These are phyloP conservation scores for Anaeromyces robustus DNA, from an alignment of 192 early-diverging fungal genomes.

Conservation along the genomic window DNA sequence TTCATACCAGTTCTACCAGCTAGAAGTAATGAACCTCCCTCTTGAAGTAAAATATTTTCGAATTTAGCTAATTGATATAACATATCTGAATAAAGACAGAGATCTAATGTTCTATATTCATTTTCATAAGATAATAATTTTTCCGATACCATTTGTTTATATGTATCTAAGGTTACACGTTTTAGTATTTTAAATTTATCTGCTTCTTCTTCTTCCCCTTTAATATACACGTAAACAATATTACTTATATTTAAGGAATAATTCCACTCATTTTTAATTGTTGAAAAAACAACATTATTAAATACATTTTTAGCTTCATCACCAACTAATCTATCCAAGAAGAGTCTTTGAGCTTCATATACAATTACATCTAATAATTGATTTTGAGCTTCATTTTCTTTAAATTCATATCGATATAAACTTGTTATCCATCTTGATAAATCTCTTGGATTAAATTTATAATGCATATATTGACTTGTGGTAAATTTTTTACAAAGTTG, in stretches of 20 bases:
- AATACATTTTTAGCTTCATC: conserved; percentile 20
- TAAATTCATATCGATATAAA: conserved; percentile 17
- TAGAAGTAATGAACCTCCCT: conserved; percentile 31
- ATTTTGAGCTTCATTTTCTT: conserved; percentile 11
- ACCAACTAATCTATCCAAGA: conserved; percentile 26
- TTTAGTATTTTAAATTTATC: background rate
- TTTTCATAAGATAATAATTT: conserved; percentile 17
- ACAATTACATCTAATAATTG: conserved; percentile 23
- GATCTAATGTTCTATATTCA: conserved; percentile 21
- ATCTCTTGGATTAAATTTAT: conserved; percentile 34
- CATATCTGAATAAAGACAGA: conserved; percentile 27
- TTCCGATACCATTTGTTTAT: background rate
- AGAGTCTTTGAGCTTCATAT: conserved; percentile 28
- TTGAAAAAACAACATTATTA: conserved; percentile 9
- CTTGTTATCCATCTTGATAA: conserved; percentile 23
- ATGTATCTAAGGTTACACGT: background rate
- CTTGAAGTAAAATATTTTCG: conserved; percentile 25
- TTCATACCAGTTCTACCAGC: conserved; percentile 34
- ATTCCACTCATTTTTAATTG: conserved; percentile 28
- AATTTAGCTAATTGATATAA: conserved; percentile 20
- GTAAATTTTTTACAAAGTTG: conserved; percentile 27
- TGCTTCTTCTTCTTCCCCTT: background rate
- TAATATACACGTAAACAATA: background rate
- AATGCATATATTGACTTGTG: conserved; percentile 25
- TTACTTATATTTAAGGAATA: conserved; percentile 4